These are phyloP conservation scores for Ogataea philodendri DNA, from an alignment of 805 yeast species.

Conservation along the genomic window DNA sequence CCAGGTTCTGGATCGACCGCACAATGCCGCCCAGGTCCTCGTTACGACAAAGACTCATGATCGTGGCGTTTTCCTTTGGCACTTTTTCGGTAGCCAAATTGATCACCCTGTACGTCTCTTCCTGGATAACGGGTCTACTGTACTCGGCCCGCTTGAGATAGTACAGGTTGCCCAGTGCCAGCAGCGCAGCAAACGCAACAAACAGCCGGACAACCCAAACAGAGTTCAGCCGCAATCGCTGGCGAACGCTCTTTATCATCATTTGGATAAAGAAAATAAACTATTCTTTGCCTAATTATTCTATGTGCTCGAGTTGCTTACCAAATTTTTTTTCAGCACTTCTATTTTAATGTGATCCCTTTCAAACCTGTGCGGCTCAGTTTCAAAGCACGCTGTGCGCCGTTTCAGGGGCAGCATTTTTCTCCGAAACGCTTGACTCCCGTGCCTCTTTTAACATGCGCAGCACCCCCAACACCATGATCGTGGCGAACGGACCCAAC, in stretches of 20 bases:
- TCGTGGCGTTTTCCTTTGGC: slow-evolving; percentile 45
- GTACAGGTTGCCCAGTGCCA: neutral
- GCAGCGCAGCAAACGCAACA: neutral
- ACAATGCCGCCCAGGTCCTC: slow-evolving; percentile 56
- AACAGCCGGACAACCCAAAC: neutral
- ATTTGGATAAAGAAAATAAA: neutral
- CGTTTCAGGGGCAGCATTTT: no score
- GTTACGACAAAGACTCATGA: slow-evolving; percentile 69
- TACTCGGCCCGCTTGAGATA: neutral
- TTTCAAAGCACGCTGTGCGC: neutral
- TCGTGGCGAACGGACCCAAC: slow-evolving; percentile 79
- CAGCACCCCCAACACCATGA: slow-evolving; percentile 50
- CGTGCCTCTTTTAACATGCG: slow-evolving; percentile 32
- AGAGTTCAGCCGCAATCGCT: slow-evolving; percentile 4
- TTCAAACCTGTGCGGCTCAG: slow-evolving; percentile 4
- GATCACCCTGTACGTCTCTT: neutral
- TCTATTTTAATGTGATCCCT: neutral
- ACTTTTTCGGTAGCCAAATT: neutral
- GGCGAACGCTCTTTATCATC: slow-evolving; percentile 5
- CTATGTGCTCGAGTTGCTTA: slow-evolving; percentile 2
- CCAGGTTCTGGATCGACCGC: slow-evolving; percentile 64
- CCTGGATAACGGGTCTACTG: neutral
- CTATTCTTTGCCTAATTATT: neutral
- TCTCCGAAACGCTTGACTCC: no score
- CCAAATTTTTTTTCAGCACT: slow-evolving; percentile 1